Conservation (phyloP, 2,329 filamentous ascomycete species). For the Ceratocystis harringtonii region DNA sequence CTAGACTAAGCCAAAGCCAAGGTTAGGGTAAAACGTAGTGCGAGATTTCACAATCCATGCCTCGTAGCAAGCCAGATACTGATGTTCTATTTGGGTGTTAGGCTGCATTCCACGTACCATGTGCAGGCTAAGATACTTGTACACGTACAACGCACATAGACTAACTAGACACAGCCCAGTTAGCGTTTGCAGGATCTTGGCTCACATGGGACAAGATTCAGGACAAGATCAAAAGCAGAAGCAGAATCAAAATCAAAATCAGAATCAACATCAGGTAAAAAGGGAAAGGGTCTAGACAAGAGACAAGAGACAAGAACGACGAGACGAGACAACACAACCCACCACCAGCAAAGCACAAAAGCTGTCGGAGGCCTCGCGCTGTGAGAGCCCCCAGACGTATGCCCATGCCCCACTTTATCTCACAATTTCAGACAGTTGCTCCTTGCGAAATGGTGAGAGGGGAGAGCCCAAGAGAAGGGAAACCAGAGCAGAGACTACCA, state of each 20-base stretch:
- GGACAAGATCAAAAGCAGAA: background rate
- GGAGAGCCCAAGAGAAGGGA: background rate
- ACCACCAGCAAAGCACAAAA: background rate
- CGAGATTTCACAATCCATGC: background rate
- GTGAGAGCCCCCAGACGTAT: background rate
- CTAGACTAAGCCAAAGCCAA: background rate
- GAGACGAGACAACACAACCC: background rate
- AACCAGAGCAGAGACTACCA: background rate
- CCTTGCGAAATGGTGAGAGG: no score
- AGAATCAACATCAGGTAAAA: background rate
- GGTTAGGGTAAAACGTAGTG: background rate
- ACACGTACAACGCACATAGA: background rate
- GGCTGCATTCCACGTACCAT: background rate
- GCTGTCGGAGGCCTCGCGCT: slow-evolving; percentile 3
- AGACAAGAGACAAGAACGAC: background rate
- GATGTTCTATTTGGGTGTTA: background rate
- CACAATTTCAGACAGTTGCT: background rate
- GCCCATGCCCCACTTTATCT: background rate
- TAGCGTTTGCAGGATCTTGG: background rate
- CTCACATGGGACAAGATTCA: background rate
- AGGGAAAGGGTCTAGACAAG: background rate
- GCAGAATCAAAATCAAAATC: background rate
- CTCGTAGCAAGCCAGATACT: background rate
- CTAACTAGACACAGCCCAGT: background rate
- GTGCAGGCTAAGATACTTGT: background rate